phyloP scores from a whole-genome alignment of 768 basidiomycete species.

The Boletus fagicola region DNA sequence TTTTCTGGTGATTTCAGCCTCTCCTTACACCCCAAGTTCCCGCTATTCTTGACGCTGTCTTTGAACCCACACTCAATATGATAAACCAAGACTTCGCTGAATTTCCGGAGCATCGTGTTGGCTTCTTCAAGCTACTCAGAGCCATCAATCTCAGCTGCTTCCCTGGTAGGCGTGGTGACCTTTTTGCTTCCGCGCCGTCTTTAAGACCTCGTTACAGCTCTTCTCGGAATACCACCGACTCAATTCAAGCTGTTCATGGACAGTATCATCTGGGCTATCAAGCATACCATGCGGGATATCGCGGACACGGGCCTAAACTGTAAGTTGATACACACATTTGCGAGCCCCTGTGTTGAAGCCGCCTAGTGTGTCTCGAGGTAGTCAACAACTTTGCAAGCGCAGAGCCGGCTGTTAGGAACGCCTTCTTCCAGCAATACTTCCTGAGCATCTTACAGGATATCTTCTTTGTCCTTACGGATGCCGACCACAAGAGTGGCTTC shows the following conservation, averaged over 20 bases:
- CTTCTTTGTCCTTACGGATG: slow-evolving; percentile 95
- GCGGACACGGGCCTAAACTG: slow-evolving; percentile 85
- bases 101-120: slow-evolving; percentile 95
- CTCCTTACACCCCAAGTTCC: slow-evolving; percentile 92
- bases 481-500: slow-evolving; percentile 99
- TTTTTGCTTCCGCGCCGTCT: background rate
- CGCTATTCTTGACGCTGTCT: slow-evolving; percentile 93
- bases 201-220: slow-evolving; percentile 39
- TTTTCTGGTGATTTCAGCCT: slow-evolving; percentile 42
- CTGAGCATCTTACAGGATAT: slow-evolving; percentile 91
- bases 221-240: slow-evolving; percentile 80
- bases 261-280: slow-evolving; percentile 99
- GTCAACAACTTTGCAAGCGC: slow-evolving; percentile 91
- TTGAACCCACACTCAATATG: slow-evolving; percentile 96
- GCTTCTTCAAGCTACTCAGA: slow-evolving; percentile 94
- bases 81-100: slow-evolving; percentile 99
- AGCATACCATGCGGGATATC: slow-evolving; percentile 98
- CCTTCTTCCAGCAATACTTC: slow-evolving; percentile 97
- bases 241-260: slow-evolving; percentile 99
- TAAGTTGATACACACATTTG: slow-evolving; percentile 32
- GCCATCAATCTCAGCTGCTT: slow-evolving; percentile 93
- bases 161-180: slow-evolving; percentile 64
- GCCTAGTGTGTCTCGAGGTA: slow-evolving; percentile 83
- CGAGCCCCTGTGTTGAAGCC: slow-evolving; percentile 4
- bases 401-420: slow-evolving; percentile 75